Evolutionary conservation across 805 yeast genomes (phyloP), one percentile per base, ranked within the genome.

Genomic region (Komagataella mondaviorum): DNA sequence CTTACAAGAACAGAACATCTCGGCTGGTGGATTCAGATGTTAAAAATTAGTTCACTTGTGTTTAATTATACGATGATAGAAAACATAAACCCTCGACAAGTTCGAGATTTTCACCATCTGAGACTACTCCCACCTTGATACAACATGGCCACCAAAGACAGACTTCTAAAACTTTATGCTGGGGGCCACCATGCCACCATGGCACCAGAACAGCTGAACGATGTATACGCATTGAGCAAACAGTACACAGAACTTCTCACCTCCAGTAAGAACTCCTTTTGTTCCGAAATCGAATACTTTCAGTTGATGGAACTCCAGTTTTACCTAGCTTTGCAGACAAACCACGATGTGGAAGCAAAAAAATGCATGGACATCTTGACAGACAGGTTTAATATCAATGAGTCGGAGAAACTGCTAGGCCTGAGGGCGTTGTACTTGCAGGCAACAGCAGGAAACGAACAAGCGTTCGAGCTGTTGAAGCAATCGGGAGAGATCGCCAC

Each of bases 341-440:
- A 77, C 49, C 75, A 80, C 52, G 96, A 88, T 60, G 66, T 71
- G 2, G 88, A 81, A 55, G 96, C 96, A 8, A 78, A 83, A 57
- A 65, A 76, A 8, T 68, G 79, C 54, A 72, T 88, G 52, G 85
- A 83, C 52, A 69, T 80, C 48, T 61, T 90, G 14, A 63, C 76
- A 43, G 96, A 90, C 60, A 77, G 78, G 60, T 81, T 89, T 61
- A 81, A 79, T 43, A 56, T 57, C 44, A 63, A 64, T 17, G 65
- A 70, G 20, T 72, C 85, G 20, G 81, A 81, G 57, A 69, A 88
- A 53, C 65, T 85, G 46, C 72, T 73, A 20, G 62, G 78, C 8
- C 67, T 85, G 58, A 74, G 74, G 52, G 72, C 84, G 39, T 66
- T 78, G 48, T 81, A 76, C 56, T 59, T 77, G 12, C 86, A 84